Percentiles rank a stretch among this genome's conserved stretches.
Evolutionary conservation across 2,329 filamentous ascomycete genomes (phyloP).

Genomic region (Scortechinia acanthostroma): DNA sequence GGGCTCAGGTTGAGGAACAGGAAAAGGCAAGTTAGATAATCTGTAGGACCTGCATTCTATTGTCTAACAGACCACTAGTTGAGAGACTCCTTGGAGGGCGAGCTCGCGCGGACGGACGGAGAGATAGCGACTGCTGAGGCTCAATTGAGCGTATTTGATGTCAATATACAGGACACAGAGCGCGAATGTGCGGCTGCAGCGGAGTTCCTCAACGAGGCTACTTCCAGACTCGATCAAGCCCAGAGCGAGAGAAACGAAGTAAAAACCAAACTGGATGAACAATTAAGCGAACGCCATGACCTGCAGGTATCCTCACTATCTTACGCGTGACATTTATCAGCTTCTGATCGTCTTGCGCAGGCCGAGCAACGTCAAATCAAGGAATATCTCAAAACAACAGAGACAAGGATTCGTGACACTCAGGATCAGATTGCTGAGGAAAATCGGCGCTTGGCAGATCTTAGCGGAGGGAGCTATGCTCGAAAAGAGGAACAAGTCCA

Average conservation of each 20-base stretch:
- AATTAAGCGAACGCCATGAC: neutral
- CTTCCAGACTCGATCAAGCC: neutral
- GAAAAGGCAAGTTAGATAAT: slow-evolving; percentile 31
- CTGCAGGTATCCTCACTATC: neutral
- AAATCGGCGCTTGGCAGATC: neutral
- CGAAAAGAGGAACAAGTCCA: neutral
- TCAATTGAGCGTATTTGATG: neutral
- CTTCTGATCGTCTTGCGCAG: neutral
- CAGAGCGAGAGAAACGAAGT: neutral
- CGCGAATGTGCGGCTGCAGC: neutral
- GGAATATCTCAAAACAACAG: neutral
- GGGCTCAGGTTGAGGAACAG: slow-evolving; percentile 52
- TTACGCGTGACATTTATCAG: neutral
- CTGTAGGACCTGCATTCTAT: too few species aligned
- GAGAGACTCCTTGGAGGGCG: neutral
- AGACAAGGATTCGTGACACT: neutral
- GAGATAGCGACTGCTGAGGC: neutral
- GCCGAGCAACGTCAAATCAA: neutral
- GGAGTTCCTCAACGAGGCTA: neutral
- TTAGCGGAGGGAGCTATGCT: neutral
- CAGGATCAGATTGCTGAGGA: neutral
- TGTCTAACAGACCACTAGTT: too few species aligned
- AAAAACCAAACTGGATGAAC: neutral
- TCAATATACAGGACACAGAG: neutral
- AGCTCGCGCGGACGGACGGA: neutral